Percentiles rank a stretch among this genome's conserved stretches.
phyloP scores from a whole-genome alignment of 306 rosid species.

The Fragaria iinumae region DNA sequence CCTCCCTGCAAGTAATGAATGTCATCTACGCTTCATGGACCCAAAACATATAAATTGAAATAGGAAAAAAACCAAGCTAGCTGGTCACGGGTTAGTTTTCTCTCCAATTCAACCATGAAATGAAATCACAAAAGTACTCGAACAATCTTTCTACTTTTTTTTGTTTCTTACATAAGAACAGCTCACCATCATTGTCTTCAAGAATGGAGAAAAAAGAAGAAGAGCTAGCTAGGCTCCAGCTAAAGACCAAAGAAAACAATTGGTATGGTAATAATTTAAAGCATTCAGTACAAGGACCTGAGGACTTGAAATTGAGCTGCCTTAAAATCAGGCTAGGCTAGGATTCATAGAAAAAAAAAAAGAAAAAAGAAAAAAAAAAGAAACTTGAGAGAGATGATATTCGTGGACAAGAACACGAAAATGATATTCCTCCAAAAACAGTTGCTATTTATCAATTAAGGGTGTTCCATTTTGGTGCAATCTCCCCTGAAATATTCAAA shows the following conservation, averaged over 20 bases:
- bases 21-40: slow-evolving; percentile 30
- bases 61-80: slow-evolving; percentile 19
- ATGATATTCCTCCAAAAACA: slow-evolving; percentile 16
- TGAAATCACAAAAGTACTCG: slow-evolving; percentile 32
- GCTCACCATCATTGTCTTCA: slow-evolving; percentile 65
- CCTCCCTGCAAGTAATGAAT: slow-evolving; percentile 33
- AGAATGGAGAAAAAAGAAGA: slow-evolving; percentile 44
- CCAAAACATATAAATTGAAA: not conserved
- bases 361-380: too few species aligned
- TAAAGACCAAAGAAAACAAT: not conserved
- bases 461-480: slow-evolving; percentile 48
- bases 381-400: not conserved
- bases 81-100: slow-evolving; percentile 56
- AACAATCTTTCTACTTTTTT: slow-evolving; percentile 38
- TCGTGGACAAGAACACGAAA: not conserved
- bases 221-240: not conserved
- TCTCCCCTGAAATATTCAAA: slow-evolving; percentile 28
- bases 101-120: slow-evolving; percentile 26
- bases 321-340: not conserved
- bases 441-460: slow-evolving; percentile 35
- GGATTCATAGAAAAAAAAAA: not conserved
- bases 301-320: not conserved
- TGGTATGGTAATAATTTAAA: not conserved
- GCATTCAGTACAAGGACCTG: not conserved
- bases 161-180: slow-evolving; percentile 35